Evolutionary conservation across 75 land plant species (phyloP), one percentile per base, ranked within the genome.

Genomic region (Sequoiadendron giganteum): DNA sequence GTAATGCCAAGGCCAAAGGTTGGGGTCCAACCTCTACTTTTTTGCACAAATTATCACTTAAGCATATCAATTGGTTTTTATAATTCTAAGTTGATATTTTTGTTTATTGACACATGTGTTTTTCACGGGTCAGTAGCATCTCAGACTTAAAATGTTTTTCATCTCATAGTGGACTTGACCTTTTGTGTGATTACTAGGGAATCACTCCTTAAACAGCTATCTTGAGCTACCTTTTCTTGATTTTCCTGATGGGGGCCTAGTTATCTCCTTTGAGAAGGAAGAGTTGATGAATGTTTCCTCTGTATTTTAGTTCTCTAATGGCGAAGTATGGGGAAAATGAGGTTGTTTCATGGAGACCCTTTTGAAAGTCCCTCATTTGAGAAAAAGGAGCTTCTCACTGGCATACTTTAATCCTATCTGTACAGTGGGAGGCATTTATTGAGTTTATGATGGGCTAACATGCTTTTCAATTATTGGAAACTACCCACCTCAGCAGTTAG

Each of bases 1-100:
- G 88, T 95, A 49, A 83, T 87, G 85, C 99, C 98, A 28, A 93
- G 99, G 77, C 98, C 99, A 49, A 91, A 95, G 94, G 98, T 95
- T 86, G 10, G 78, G 40, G 28, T 86, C 38, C 40, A 86, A 81
- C 47, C 56, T 18, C 56, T 30, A 40, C 82, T 39, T 43, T 82
- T 82, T 34, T 28, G 77, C 16, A 34, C 77, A 75, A 75, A 47
- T 47, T 45, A 47, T 82, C 52, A 82, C 43, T 82, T 82, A 34
- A 11, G 84, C 84, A 47, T 13, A 45, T 3, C 52, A 47, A 28
- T 82, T 47, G 30, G 28, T 0, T n/a, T 48, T 10, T 48, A 28
- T 52, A 43, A 52, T 43, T 47, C 14, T 36, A 39, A 82, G 13
- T 25, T 82, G 14, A 18, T 81, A 30, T 47, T 18, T 79, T 47